Percentiles rank a stretch among this genome's conserved stretches.
phyloP scores from a whole-genome alignment of 169 alveolate species.

The Perkinsus olseni region DNA sequence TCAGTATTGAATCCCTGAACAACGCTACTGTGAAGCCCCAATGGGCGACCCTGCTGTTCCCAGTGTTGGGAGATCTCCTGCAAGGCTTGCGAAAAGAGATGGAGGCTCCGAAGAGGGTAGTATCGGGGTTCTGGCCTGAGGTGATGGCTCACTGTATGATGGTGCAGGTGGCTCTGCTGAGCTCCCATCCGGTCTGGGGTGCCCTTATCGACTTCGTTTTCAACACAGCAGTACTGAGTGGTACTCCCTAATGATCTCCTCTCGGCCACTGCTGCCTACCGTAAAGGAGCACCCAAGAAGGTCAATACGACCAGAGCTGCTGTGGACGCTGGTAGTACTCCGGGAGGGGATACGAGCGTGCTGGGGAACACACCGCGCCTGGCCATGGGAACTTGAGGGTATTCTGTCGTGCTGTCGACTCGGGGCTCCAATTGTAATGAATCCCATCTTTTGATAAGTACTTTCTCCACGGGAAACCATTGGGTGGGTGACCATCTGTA shows the following conservation, averaged over 20 bases:
- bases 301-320: neutral
- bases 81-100: neutral
- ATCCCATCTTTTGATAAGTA: no score
- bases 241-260: neutral
- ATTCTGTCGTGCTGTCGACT: no score
- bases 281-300: neutral
- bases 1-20: neutral
- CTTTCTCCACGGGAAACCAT: no score
- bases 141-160: neutral
- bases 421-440: no score
- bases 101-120: neutral
- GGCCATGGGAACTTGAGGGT: no score
- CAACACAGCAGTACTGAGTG: neutral
- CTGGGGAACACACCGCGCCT: no score
- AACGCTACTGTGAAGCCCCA: neutral
- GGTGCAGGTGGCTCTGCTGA: neutral
- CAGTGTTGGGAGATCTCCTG: neutral
- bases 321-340: neutral
- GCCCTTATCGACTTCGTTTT: neutral
- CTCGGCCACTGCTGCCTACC: neutral
- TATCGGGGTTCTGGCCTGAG: neutral
- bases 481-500: no score
- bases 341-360: neutral
- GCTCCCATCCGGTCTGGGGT: neutral
- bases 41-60: neutral